A percentile compares a stretch with the other conserved stretches of the same genome.
phyloP scores from a whole-genome alignment of 805 yeast genomes.

The Teunomyces stri region DNA sequence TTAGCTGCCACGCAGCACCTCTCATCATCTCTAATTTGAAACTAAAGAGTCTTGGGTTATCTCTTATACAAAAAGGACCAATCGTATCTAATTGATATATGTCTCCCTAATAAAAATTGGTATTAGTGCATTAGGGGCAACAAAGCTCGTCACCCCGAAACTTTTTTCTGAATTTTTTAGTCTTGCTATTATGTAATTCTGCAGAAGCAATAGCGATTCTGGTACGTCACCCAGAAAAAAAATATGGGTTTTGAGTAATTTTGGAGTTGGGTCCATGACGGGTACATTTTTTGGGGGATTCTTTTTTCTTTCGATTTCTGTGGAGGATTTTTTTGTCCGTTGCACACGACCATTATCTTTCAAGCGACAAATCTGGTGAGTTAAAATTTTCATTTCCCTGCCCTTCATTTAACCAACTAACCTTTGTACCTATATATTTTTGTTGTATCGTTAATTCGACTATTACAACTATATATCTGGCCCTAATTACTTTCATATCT shows the following conservation, averaged over 20 bases:
- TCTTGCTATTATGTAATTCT: not conserved
- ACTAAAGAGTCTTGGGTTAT: not conserved
- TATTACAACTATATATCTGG: not conserved
- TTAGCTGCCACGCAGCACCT: not conserved
- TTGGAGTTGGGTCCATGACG: too few relatives aligned
- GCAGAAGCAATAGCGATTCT: not conserved
- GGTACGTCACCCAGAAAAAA: not conserved
- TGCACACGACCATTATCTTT: not conserved
- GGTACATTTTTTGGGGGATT: too few relatives aligned
- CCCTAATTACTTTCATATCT: not conserved
- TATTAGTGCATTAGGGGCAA: too few relatives aligned
- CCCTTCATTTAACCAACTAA: not conserved
- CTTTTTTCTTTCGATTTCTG: too few relatives aligned
- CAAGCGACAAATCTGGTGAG: not conserved
- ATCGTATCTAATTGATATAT: too few relatives aligned
- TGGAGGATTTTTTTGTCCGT: not conserved
- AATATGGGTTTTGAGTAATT: not conserved
- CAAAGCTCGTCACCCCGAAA: not conserved
- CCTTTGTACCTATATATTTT: not conserved
- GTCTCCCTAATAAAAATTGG: too few relatives aligned
- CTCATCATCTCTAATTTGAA: not conserved
- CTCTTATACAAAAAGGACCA: not conserved
- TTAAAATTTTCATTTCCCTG: not conserved
- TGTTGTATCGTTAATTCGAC: constrained; percentile 4
- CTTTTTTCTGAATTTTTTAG: not conserved